Conservation (phyloP, 345 rosid species). For the Dipteronia sinensis region DNA sequence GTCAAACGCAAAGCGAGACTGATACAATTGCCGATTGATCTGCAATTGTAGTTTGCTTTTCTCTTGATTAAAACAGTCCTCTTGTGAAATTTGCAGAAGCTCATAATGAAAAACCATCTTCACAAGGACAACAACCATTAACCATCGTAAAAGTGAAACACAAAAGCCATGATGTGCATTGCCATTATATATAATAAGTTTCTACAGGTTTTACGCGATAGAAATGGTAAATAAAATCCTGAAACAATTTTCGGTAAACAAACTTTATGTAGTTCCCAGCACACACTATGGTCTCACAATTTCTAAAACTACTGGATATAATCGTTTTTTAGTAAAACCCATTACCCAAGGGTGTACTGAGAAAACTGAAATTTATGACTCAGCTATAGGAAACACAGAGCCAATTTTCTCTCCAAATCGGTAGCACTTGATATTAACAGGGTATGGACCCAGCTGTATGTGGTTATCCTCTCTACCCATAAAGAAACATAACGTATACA, state of each 20-base stretch:
- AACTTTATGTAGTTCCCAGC: background rate
- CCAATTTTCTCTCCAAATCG: constrained; percentile 68
- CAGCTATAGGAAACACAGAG: constrained; percentile 76
- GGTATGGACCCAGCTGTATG: constrained; percentile 83
- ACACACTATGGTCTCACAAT: background rate
- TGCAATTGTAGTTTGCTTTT: background rate
- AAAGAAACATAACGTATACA: constrained; percentile 80
- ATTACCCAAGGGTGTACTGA: background rate
- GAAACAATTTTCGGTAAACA: background rate
- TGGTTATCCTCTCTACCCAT: constrained; percentile 77
- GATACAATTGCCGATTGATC: no score
- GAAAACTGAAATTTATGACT: constrained; percentile 35
- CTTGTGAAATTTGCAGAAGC: background rate
- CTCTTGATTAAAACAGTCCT: background rate
- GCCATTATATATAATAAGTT: background rate
- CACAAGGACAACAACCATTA: background rate
- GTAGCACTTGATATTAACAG: constrained; percentile 90
- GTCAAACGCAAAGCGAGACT: no score
- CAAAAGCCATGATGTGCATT: background rate
- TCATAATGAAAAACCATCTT: background rate
- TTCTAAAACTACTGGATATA: background rate
- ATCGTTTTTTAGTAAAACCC: background rate
- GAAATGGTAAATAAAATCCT: background rate
- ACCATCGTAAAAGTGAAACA: constrained; percentile 3
- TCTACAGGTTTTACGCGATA: background rate